These are phyloP conservation scores for Hymenoscyphus linearis DNA, from an alignment of 2,329 filamentous ascomycete genomes.

Conservation along the genomic window DNA sequence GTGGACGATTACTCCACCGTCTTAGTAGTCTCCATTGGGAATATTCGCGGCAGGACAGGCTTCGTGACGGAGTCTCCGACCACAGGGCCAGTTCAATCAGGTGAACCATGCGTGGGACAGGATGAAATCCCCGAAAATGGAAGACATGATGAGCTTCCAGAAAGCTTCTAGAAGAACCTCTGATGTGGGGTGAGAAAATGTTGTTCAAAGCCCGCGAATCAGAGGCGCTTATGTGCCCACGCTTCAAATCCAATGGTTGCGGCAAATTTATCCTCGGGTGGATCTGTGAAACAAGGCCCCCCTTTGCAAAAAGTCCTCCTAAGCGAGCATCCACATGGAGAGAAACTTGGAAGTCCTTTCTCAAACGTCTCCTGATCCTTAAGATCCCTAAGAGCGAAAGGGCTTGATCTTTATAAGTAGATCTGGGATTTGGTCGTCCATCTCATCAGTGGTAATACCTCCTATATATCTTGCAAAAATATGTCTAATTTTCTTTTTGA, in stretches of 20 bases:
- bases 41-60: not conserved
- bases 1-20: not conserved
- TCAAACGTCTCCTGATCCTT: not conserved
- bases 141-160: not conserved
- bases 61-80: not conserved
- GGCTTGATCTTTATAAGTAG: not conserved
- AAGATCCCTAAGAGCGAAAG: not conserved
- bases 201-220: not conserved
- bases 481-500: too few species aligned
- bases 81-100: not conserved
- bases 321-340: not conserved
- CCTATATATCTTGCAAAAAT: too few species aligned
- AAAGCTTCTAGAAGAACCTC: constrained; percentile 4
- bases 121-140: not conserved
- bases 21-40: not conserved
- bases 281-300: not conserved
- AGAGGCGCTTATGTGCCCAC: not conserved
- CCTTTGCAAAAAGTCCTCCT: not conserved
- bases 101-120: not conserved
- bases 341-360: not conserved
- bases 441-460: too few species aligned
- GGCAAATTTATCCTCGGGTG: not conserved
- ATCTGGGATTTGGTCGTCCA: too few species aligned
- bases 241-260: not conserved
- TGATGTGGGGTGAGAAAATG: constrained; percentile 2